Conservation (phyloP, 148 eudicot genomes). For the Polygonum maritimum region DNA sequence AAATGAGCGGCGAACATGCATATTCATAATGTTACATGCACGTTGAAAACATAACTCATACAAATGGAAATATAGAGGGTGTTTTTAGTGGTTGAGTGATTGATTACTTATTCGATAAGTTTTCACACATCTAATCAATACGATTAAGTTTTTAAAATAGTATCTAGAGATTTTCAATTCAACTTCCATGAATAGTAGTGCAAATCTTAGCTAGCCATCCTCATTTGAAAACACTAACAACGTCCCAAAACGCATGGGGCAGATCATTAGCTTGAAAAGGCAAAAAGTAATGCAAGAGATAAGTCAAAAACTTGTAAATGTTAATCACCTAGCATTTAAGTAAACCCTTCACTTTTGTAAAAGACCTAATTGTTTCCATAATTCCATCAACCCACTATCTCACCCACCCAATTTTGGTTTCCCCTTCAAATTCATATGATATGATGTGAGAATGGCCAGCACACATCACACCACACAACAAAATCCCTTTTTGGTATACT, state of each 20-base stretch:
- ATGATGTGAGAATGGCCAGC: constrained; percentile 9
- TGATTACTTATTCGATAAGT: too few relatives aligned
- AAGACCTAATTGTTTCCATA: constrained; percentile 7
- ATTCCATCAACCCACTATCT: constrained; percentile 7
- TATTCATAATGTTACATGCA: too few relatives aligned
- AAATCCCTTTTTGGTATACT: background rate
- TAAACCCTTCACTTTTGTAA: background rate
- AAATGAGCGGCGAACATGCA: too few relatives aligned
- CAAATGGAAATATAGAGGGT: too few relatives aligned
- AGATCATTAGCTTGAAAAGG: background rate
- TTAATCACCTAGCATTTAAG: background rate
- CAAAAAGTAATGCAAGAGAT: constrained; percentile 2
- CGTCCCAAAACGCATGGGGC: background rate
- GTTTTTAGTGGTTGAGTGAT: too few relatives aligned
- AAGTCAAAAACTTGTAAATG: background rate
- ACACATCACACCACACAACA: background rate
- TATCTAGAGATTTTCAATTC: too few relatives aligned
- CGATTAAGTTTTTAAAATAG: too few relatives aligned
- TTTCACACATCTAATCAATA: too few relatives aligned
- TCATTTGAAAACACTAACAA: background rate
- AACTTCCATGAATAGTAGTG: background rate
- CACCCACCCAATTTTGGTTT: constrained; percentile 7
- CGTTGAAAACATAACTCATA: too few relatives aligned
- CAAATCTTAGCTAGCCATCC: background rate
- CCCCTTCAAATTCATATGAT: constrained; percentile 8